phyloP scores from a whole-genome alignment of 78 protist species.

The Polysphondylium violaceum region DNA sequence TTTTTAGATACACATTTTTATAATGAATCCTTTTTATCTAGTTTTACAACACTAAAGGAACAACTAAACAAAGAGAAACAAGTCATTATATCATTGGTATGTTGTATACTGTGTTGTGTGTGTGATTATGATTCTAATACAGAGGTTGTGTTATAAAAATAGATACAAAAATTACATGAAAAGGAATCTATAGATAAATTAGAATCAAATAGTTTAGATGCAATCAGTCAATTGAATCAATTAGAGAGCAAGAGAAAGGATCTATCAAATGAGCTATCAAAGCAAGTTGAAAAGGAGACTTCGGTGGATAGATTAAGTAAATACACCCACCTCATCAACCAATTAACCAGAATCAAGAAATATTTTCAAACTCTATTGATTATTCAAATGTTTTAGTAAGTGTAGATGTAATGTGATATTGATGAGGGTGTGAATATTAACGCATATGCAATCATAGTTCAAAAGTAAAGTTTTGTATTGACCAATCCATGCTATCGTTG shows the following conservation, averaged over 20 bases:
- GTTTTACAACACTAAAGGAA: conserved; percentile 4
- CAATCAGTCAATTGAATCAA: background rate
- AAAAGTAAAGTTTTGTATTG: conserved; percentile 36
- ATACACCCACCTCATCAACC: conserved; percentile 55
- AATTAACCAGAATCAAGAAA: conserved; percentile 61
- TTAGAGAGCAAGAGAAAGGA: conserved; percentile 1
- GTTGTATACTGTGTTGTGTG: background rate
- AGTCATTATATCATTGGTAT: conserved; percentile 12
- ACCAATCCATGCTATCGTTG: background rate
- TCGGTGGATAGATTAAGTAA: conserved; percentile 35
- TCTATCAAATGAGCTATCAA: background rate
- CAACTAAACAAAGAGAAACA: conserved; percentile 23
- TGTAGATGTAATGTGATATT: background rate
- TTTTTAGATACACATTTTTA: conserved; percentile 26
- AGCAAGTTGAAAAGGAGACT: conserved; percentile 4
- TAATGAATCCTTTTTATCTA: conserved; percentile 32
- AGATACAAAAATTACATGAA: conserved; percentile 4
- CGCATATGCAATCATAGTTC: background rate
- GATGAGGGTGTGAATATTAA: background rate
- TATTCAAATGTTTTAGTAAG: conserved; percentile 42
- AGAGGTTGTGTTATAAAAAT: background rate
- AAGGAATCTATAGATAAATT: background rate
- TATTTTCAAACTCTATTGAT: conserved; percentile 40
- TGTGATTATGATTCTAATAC: background rate
- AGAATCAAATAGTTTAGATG: background rate